Evolutionary conservation across 148 eudicot genomes (phyloP).

Genomic region (Gaultheria prostrata): DNA sequence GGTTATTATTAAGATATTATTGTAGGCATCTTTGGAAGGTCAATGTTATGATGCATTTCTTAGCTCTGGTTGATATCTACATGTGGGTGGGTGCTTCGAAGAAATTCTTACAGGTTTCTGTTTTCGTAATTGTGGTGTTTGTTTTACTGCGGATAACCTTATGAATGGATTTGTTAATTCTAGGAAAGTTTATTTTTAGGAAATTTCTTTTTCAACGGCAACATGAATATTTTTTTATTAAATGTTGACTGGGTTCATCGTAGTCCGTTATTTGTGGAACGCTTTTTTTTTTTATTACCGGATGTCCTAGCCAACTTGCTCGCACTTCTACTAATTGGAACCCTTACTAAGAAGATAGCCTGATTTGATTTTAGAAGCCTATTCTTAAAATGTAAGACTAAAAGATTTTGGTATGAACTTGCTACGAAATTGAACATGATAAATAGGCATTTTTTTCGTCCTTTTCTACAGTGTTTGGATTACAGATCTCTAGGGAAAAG

Average conservation of each 20-base stretch:
- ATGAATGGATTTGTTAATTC: not conserved
- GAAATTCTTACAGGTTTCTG: not conserved
- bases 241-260: not conserved
- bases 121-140: not conserved
- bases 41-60: not conserved
- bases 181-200: not conserved
- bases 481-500: not conserved
- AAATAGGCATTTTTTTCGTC: not conserved
- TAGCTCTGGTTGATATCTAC: not conserved
- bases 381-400: not conserved
- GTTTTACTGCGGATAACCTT: not conserved
- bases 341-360: not conserved
- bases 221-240: not conserved
- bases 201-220: not conserved
- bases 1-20: too few species aligned
- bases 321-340: too few species aligned
- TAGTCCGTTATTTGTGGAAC: not conserved
- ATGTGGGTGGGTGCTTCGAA: not conserved
- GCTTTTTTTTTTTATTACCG: too few species aligned
- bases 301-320: too few species aligned
- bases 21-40: not conserved
- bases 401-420: not conserved
- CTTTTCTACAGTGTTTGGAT: not conserved
- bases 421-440: not conserved
- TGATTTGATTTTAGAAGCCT: not conserved